These are phyloP conservation scores for Dianthus caryophyllus DNA, from an alignment of 148 eudicot genomes.

Conservation along the genomic window DNA sequence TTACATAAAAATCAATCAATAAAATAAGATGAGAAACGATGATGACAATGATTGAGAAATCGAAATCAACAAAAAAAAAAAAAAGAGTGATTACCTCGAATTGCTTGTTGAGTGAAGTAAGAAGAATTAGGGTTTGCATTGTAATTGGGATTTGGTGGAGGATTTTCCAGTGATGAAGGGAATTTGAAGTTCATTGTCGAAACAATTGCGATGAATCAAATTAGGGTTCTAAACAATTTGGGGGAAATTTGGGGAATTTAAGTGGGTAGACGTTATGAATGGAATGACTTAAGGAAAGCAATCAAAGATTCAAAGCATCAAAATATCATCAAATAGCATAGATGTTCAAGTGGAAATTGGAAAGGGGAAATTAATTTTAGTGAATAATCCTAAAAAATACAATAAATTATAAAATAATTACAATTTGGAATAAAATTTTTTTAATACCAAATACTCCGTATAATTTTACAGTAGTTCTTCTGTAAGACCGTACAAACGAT, in stretches of 20 bases:
- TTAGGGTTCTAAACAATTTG: not conserved
- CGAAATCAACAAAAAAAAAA: not conserved
- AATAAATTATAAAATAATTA: too few relatives aligned
- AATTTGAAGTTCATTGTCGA: slow-evolving; percentile 22
- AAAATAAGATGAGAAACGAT: not conserved
- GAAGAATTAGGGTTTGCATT: slow-evolving; percentile 4
- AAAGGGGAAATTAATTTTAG: too few relatives aligned
- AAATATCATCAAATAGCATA: too few relatives aligned
- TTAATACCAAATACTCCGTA: too few relatives aligned
- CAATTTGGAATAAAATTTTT: too few relatives aligned
- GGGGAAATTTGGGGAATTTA: not conserved
- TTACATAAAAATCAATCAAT: not conserved
- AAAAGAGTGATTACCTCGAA: slow-evolving; percentile 14
- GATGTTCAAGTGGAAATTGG: too few relatives aligned
- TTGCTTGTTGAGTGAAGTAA: slow-evolving; percentile 27
- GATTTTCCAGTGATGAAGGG: slow-evolving; percentile 9
- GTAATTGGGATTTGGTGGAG: not conserved
- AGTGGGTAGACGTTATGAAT: not conserved
- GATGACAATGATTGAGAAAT: not conserved
- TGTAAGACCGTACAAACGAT: too few relatives aligned
- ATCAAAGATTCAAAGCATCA: too few relatives aligned
- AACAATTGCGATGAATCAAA: not conserved
- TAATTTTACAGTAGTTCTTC: too few relatives aligned
- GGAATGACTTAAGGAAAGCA: too few relatives aligned
- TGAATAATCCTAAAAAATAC: too few relatives aligned